A percentile compares a stretch with the other conserved stretches of the same genome.
Evolutionary conservation across 2,329 filamentous ascomycete species (phyloP).

Genomic region (Aspergillus neotritici): DNA sequence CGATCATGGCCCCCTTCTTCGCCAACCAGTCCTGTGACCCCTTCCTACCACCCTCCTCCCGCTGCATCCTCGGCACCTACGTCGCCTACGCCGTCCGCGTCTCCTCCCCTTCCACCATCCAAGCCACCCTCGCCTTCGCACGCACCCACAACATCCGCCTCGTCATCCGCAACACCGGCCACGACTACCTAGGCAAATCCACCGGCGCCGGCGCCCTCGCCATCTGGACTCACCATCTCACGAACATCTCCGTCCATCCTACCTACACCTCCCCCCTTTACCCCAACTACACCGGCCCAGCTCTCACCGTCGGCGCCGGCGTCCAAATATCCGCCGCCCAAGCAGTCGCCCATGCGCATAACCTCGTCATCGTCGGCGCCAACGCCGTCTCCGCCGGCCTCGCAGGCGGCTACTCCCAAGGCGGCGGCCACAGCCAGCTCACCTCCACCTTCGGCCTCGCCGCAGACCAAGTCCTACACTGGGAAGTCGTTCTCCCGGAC

Average conservation of each 20-base stretch:
- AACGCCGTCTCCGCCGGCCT: conserved; percentile 51
- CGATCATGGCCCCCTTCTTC: conserved; percentile 31
- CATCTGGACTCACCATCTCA: conserved; percentile 27
- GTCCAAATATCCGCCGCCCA: conserved; percentile 48
- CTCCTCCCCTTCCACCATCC: conserved; percentile 2
- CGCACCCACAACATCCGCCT: conserved; percentile 22
- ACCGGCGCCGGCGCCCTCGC: conserved; percentile 50
- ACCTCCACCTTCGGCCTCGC: conserved; percentile 47
- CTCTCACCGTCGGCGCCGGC: conserved; percentile 51
- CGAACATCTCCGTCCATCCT: conserved; percentile 21
- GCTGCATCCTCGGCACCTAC: conserved; percentile 4
- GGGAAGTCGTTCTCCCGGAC: conserved; percentile 45
- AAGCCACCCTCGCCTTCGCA: conserved; percentile 6
- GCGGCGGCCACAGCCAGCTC: conserved; percentile 52
- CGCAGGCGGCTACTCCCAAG: conserved; percentile 55
- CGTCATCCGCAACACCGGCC: conserved; percentile 39
- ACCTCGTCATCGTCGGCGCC: conserved; percentile 50
- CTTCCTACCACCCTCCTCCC: conserved; percentile 21
- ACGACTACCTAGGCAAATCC: conserved; percentile 42
- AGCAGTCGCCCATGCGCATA: conserved; percentile 39
- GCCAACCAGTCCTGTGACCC: conserved; percentile 35
- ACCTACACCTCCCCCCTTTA: conserved; percentile 35
- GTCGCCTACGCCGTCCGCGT: conserved; percentile 13
- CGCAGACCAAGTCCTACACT: conserved; percentile 47
- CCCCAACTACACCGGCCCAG: conserved; percentile 46